Percentiles rank a stretch among this genome's conserved stretches.
Evolutionary conservation across 768 basidiomycete genomes (phyloP).

Genomic region (Porpolomopsis calyptriformis): DNA sequence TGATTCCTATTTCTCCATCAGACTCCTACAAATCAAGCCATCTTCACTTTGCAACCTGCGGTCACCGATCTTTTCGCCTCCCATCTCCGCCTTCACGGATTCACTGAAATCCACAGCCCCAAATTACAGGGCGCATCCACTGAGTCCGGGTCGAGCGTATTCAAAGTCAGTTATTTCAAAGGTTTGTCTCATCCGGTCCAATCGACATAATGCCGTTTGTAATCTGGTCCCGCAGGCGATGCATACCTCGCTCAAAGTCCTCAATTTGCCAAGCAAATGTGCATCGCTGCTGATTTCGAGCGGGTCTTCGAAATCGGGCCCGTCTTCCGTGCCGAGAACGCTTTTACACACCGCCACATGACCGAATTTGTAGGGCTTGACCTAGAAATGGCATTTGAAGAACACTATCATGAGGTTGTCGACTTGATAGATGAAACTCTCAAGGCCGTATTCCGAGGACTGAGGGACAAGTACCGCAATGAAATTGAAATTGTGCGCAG

Average conservation of each 20-base stretch:
- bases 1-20: slow-evolving; percentile 19
- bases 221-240: slow-evolving; percentile 38
- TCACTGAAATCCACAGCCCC: slow-evolving; percentile 94
- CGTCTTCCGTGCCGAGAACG: slow-evolving; percentile 96
- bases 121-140: slow-evolving; percentile 96
- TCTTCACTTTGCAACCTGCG: slow-evolving; percentile 86
- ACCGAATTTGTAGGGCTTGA: slow-evolving; percentile 98
- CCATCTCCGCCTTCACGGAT: slow-evolving; percentile 61
- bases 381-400: slow-evolving; percentile 97
- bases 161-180: slow-evolving; percentile 98
- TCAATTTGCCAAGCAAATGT: slow-evolving; percentile 98
- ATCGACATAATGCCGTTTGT: slow-evolving; percentile 2
- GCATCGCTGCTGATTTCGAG: slow-evolving; percentile 96
- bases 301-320: slow-evolving; percentile 95
- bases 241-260: slow-evolving; percentile 96
- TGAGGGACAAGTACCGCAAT: slow-evolving; percentile 62
- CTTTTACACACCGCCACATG: slow-evolving; percentile 95
- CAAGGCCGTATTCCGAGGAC: slow-evolving; percentile 73
- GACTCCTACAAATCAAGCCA: slow-evolving; percentile 93
- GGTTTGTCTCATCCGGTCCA: slow-evolving; percentile 40
- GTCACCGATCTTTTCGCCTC: slow-evolving; percentile 83
- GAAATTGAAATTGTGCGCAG: slow-evolving; percentile 75
- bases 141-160: slow-evolving; percentile 93
- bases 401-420: slow-evolving; percentile 97
- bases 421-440: slow-evolving; percentile 85